phyloP scores from a whole-genome alignment of 169 alveolate species.

The Amoebophrya sp. region DNA sequence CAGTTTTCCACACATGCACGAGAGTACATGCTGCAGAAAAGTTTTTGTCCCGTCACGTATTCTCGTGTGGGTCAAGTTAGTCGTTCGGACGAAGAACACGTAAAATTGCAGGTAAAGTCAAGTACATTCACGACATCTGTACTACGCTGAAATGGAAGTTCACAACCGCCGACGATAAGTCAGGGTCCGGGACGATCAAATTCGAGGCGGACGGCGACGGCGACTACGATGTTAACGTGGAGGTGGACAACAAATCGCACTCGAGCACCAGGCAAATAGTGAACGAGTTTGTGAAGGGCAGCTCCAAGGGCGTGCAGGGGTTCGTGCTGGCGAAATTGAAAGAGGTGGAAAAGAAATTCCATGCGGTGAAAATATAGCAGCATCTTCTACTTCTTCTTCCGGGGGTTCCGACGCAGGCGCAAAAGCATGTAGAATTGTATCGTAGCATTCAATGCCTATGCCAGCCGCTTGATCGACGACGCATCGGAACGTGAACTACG shows the following conservation, averaged over 20 bases:
- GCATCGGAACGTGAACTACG: too few relatives aligned
- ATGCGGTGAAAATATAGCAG: neutral
- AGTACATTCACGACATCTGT: neutral
- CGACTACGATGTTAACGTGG: neutral
- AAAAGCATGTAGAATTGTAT: too few relatives aligned
- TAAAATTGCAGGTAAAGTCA: constrained; percentile 20
- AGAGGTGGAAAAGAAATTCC: neutral
- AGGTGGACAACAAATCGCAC: neutral
- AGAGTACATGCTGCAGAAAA: too few relatives aligned
- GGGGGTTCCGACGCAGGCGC: too few relatives aligned
- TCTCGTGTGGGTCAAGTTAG: too few relatives aligned
- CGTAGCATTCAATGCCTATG: too few relatives aligned
- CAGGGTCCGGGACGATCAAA: neutral
- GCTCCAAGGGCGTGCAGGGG: neutral
- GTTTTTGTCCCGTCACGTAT: too few relatives aligned
- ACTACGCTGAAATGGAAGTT: neutral
- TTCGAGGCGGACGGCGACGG: neutral
- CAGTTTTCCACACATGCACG: too few relatives aligned
- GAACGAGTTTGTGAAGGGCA: neutral
- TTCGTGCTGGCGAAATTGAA: neutral
- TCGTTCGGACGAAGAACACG: too few relatives aligned
- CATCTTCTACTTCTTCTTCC: too few relatives aligned
- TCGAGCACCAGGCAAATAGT: neutral
- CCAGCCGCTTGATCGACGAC: too few relatives aligned
- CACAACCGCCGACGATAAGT: neutral